Evolutionary conservation across 2,329 filamentous ascomycete species (phyloP), one percentile per base, ranked within the genome.

Genomic region (Pseudogymnoascus sp.): DNA sequence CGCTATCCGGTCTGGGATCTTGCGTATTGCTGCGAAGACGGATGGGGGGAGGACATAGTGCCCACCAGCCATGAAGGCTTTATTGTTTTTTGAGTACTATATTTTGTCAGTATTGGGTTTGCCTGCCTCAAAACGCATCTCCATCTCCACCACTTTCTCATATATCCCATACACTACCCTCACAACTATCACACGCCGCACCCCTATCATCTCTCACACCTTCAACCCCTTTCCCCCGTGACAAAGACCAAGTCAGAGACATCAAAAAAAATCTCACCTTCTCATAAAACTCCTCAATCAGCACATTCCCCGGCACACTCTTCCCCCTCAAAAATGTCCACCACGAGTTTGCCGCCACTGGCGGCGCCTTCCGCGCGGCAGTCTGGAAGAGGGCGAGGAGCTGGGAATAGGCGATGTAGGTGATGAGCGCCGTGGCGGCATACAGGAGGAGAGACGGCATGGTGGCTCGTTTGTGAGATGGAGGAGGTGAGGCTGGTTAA

Each of bases 31-130:
- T 17, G 56, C 56, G 56, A 59, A 59, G 56, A 35, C 31, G 17
- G 56, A 59, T 10, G 56, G 56, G 29, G 56, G 56, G 9, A 59
- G 29, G 31, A 59, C 56, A 9, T 59, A 59, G n/a, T 59, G 31
- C n/a, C 31, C 31, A 6, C 21, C 17, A 17, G 31, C 56, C 2
- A 35, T 35, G 56, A 59, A 59, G 4, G 31, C 1, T 21, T 35
- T 11, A 29, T 38, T 23, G 11, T 59, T 59, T 59, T 59, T 59
- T 11, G 56, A 59, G 35, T 59, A 59, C 56, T 59, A 7, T 1
- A 10, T 6, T 50, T 15, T 23, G 23, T 50, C 2, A 50, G 23
- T 26, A 17, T 29, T 29, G 0, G 1, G 3, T 17, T 29, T 10
- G 23, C 4, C 15, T 29, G 4, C 6, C 21, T 46, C 13, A 15